Conservation (phyloP, 148 eudicot genomes). For the Mesembryanthemum crystallinum region DNA sequence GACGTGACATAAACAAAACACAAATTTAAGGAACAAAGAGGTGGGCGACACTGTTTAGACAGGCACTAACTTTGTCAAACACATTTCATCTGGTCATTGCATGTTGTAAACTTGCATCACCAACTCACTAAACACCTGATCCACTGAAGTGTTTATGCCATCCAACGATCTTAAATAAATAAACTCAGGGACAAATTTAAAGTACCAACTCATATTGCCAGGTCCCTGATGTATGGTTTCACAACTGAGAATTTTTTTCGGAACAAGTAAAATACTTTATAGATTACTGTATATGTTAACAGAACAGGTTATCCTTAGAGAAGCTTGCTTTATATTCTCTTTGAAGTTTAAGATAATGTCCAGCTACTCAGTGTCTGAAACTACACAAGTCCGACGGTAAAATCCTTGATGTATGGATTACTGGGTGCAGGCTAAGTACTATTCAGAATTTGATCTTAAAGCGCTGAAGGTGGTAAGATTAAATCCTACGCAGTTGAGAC, state of each 20-base stretch:
- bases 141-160: not conserved
- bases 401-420: not conserved
- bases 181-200: not conserved
- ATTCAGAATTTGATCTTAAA: too few species aligned
- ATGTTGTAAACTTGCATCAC: not conserved
- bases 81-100: not conserved
- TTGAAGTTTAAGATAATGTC: not conserved
- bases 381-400: not conserved
- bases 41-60: not conserved
- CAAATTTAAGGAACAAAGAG: not conserved
- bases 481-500: not conserved
- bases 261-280: not conserved
- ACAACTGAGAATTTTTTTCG: not conserved
- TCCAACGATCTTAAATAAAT: not conserved
- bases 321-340: not conserved
- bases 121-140: not conserved
- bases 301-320: not conserved
- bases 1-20: not conserved
- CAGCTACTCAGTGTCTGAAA: not conserved
- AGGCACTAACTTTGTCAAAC: conserved; percentile 1
- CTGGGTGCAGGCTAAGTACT: not conserved
- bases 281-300: not conserved
- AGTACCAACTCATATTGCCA: not conserved
- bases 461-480: too few species aligned
- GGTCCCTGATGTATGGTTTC: not conserved